Evolutionary conservation across 2,329 filamentous ascomycete species (phyloP).

Genomic region (Penicillium sp.): DNA sequence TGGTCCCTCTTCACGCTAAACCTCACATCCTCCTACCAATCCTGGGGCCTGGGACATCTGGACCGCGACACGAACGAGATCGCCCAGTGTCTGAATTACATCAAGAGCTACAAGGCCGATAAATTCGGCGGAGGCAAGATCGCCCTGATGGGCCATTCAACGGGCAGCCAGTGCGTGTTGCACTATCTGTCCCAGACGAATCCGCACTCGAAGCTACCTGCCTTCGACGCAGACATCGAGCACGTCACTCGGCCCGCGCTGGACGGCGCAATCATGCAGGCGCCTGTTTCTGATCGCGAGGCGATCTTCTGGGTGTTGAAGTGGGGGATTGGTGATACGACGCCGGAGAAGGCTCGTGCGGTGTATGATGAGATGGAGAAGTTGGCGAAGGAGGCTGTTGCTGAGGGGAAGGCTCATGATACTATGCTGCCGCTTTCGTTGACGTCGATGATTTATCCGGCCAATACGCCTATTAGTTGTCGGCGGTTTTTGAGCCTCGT

Average conservation of each 20-base stretch:
- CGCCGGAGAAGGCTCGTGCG: constrained; percentile 22
- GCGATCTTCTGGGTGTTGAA: constrained; percentile 47
- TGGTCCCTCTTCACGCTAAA: constrained; percentile 57
- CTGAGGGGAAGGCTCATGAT: constrained; percentile 25
- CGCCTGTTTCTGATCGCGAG: constrained; percentile 75
- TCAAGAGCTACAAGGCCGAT: constrained; percentile 41
- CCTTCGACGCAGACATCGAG: constrained; percentile 31
- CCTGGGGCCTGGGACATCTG: constrained; percentile 56
- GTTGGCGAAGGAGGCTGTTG: constrained; percentile 31
- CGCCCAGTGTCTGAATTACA: constrained; percentile 52
- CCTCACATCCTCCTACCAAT: constrained; percentile 53
- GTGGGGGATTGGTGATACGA: constrained; percentile 27
- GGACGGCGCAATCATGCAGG: constrained; percentile 77
- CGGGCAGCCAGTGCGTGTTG: constrained; percentile 67
- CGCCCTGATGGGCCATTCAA: constrained; percentile 67
- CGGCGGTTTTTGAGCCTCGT: constrained; percentile 59
- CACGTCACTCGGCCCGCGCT: constrained; percentile 52
- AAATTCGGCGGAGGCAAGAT: constrained; percentile 47
- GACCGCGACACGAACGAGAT: constrained; percentile 56
- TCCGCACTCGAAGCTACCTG: constrained; percentile 33
- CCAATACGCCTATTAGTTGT: constrained; percentile 52
- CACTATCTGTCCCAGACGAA: constrained; percentile 57
- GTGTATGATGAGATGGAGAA: constrained; percentile 35
- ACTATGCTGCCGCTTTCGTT: constrained; percentile 35
- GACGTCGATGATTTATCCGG: constrained; percentile 34